A percentile compares a stretch with the other conserved stretches of the same genome.
phyloP scores from a whole-genome alignment of 495 filamentous ascomycete species.

The Pseudomonodictys pantanalensis region DNA sequence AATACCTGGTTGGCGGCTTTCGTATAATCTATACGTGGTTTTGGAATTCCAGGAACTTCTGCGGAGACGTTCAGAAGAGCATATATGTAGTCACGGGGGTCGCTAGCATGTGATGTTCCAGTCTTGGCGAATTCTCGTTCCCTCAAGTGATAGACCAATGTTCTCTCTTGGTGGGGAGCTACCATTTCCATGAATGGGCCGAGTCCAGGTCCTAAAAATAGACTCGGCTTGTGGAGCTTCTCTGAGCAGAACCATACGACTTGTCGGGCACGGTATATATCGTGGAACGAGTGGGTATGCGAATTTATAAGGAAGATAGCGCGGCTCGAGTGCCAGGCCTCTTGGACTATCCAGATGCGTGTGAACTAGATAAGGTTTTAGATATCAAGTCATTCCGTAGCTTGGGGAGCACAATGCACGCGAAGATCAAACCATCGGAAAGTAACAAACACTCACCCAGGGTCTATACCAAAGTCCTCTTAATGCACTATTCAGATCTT shows the following conservation, averaged over 20 bases:
- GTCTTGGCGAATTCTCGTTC: background rate
- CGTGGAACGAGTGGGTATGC: background rate
- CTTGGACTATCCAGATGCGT: background rate
- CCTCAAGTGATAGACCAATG: too few species aligned
- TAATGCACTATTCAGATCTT: too few species aligned
- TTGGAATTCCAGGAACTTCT: background rate
- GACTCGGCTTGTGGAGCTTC: too few species aligned
- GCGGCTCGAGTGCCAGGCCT: background rate
- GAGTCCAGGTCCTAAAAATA: too few species aligned
- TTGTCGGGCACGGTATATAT: background rate
- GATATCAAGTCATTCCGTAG: background rate
- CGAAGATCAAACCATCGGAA: too few species aligned
- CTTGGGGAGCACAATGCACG: too few species aligned
- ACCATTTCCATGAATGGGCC: too few species aligned
- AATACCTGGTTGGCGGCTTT: background rate
- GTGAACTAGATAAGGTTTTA: background rate
- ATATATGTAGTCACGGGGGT: background rate
- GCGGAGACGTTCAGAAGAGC: background rate
- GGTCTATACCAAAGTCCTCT: too few species aligned
- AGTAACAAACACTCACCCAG: too few species aligned
- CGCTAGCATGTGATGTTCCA: background rate
- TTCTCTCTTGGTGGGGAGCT: too few species aligned
- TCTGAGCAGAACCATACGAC: background rate
- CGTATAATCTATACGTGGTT: background rate
- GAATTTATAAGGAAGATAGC: background rate